A percentile compares a stretch with the other conserved stretches of the same genome.
Evolutionary conservation across 441 rosid species (phyloP).

Genomic region (Euphorbia schlechtendalii): DNA sequence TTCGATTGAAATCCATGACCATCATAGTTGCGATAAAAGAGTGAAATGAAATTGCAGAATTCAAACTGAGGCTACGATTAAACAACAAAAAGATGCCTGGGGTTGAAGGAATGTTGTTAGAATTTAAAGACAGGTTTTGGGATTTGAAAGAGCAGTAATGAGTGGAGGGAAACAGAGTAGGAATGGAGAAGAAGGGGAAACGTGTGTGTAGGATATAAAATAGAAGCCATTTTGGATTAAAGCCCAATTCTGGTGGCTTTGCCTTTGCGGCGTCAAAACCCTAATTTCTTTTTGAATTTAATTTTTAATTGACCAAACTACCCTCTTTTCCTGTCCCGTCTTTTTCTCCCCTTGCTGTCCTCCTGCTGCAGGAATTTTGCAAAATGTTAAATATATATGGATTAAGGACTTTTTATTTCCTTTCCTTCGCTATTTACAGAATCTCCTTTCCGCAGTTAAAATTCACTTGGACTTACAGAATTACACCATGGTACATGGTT

Average conservation of each 20-base stretch:
- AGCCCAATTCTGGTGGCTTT: neutral
- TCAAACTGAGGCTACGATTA: too few species aligned
- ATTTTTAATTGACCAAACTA: conserved; percentile 8
- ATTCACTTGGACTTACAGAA: too few species aligned
- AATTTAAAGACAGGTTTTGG: neutral
- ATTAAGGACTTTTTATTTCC: too few species aligned
- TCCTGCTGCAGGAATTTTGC: too few species aligned
- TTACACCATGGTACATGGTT: too few species aligned
- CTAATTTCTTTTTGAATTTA: conserved; percentile 10
- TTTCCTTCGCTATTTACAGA: too few species aligned
- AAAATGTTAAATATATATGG: too few species aligned
- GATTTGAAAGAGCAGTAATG: neutral
- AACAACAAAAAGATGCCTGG: too few species aligned
- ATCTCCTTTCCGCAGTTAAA: too few species aligned
- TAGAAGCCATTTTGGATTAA: neutral
- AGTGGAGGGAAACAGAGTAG: neutral
- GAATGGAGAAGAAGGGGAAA: neutral
- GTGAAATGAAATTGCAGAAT: neutral
- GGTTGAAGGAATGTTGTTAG: too few species aligned
- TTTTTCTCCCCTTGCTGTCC: neutral
- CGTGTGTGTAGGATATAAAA: neutral
- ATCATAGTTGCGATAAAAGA: neutral
- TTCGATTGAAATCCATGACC: conserved; percentile 17
- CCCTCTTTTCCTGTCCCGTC: neutral
- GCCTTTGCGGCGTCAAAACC: conserved; percentile 22